These are phyloP conservation scores for Stenogyne calaminthoides DNA, from an alignment of 305 asterid species.

Conservation along the genomic window DNA sequence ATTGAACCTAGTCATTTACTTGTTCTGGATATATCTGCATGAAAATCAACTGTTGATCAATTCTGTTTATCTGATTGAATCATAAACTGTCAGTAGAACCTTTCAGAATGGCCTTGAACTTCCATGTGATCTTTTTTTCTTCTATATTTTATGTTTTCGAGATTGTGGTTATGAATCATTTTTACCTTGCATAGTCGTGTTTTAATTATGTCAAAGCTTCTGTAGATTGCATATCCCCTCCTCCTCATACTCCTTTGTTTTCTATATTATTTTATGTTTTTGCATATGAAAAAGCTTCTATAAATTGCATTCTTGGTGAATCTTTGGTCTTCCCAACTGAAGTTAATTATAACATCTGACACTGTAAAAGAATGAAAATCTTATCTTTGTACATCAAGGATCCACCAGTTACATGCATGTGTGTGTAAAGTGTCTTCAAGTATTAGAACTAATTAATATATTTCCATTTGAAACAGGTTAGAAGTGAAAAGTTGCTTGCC, in stretches of 20 bases:
- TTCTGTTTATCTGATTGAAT: neutral
- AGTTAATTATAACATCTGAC: conserved; percentile 12
- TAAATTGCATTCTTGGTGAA: conserved; percentile 23
- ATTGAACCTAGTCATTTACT: no score
- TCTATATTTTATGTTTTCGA: neutral
- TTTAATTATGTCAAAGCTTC: conserved; percentile 18
- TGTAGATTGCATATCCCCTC: neutral
- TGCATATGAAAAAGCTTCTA: neutral
- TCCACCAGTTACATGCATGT: conserved; percentile 3
- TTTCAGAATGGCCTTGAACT: neutral
- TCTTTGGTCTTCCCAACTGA: conserved; percentile 13
- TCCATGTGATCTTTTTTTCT: neutral
- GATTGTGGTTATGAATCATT: conserved; percentile 18
- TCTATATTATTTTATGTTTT: neutral
- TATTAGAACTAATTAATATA: conserved; percentile 30
- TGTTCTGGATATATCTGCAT: no score
- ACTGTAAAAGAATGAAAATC: conserved; percentile 10
- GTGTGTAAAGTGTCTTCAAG: conserved; percentile 2
- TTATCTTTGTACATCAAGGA: conserved; percentile 8
- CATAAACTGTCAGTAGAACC: neutral
- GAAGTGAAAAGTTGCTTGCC: conserved; percentile 66
- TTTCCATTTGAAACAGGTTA: conserved; percentile 63
- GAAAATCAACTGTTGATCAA: no score
- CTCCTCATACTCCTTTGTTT: neutral
- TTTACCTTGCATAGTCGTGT: neutral